Evolutionary conservation across 78 protist genomes (phyloP).

Genomic region (Dictyostelium capitatum): DNA sequence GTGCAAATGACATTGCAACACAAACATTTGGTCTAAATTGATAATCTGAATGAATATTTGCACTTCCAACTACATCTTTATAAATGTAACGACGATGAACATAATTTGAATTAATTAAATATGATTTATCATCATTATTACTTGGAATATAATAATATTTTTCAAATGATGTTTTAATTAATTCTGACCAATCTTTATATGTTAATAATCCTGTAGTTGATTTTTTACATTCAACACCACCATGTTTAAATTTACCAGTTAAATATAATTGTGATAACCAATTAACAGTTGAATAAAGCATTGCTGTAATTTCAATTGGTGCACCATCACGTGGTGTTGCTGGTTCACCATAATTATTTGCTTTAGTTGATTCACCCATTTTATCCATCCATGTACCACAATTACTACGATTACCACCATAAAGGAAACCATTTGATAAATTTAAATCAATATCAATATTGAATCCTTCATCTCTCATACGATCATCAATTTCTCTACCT

Average conservation of each 20-base stretch:
- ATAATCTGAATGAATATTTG: conserved; percentile 82
- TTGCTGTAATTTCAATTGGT: conserved; percentile 92
- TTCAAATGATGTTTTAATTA: conserved; percentile 76
- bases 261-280: conserved; percentile 49
- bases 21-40: conserved; percentile 94
- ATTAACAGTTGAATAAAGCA: conserved; percentile 64
- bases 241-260: conserved; percentile 3
- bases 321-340: conserved; percentile 98
- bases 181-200: conserved; percentile 82
- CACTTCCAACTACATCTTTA: conserved; percentile 92
- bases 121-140: conserved; percentile 30
- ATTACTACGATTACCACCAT: conserved; percentile 93
- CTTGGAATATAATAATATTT: conserved; percentile 85
- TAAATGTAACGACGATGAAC: conserved; percentile 91
- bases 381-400: conserved; percentile 99
- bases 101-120: conserved; percentile 32
- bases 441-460: conserved; percentile 81
- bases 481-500: conserved; percentile 90
- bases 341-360: conserved; percentile 89
- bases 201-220: neutral
- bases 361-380: conserved; percentile 93
- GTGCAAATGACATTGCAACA: conserved; percentile 96
- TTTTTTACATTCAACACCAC: conserved; percentile 27
- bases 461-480: conserved; percentile 93
- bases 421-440: conserved; percentile 86